phyloP scores from a whole-genome alignment of 345 rosid genomes.

The Populus pruinosa region DNA sequence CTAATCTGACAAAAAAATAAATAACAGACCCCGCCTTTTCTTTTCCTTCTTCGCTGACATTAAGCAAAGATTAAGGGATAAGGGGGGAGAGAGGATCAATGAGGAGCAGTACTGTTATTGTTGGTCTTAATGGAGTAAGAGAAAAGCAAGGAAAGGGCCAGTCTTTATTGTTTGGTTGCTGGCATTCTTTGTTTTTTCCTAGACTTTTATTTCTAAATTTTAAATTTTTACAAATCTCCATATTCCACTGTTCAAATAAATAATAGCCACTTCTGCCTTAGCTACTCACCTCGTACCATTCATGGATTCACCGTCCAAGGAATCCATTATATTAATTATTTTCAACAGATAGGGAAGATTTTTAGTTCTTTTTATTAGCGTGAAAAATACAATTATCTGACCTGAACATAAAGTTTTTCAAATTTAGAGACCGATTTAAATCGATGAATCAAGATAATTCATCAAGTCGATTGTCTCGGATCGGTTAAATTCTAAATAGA shows the following conservation, averaged over 20 bases:
- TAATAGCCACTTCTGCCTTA: neutral
- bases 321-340: neutral
- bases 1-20: slow-evolving; percentile 19
- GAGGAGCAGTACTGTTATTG: neutral
- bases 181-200: slow-evolving; percentile 14
- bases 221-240: too few species aligned
- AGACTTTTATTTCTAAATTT: neutral
- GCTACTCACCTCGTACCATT: neutral
- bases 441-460: too few species aligned
- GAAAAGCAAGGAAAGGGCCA: slow-evolving; percentile 4
- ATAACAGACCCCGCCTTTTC: neutral
- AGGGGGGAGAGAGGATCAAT: neutral
- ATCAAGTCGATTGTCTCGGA: too few species aligned
- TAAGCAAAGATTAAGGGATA: slow-evolving; percentile 2
- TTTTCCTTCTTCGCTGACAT: neutral
- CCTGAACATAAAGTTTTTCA: too few species aligned
- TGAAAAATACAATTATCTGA: too few species aligned
- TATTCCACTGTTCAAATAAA: neutral
- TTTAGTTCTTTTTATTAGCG: too few species aligned
- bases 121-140: slow-evolving; percentile 11
- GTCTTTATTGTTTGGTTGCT: slow-evolving; percentile 9
- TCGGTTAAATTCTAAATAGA: too few species aligned
- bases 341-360: too few species aligned
- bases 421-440: too few species aligned
- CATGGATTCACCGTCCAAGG: neutral